A percentile compares a stretch with the other conserved stretches of the same genome.
Evolutionary conservation across 805 yeast genomes (phyloP).

Genomic region (Lachancea kluyveri): DNA sequence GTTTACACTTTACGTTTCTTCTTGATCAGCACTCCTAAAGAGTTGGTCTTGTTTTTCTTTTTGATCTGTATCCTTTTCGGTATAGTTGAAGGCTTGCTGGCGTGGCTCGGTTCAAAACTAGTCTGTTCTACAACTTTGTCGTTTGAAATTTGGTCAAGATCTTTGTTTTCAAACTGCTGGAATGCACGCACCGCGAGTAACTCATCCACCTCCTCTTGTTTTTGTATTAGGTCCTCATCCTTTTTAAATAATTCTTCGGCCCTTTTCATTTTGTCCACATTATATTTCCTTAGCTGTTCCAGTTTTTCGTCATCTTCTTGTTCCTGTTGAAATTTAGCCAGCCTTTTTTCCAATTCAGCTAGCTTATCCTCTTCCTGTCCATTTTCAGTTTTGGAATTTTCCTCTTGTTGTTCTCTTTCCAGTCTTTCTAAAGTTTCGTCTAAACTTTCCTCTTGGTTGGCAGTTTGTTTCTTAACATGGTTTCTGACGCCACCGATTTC

Average conservation of each 20-base stretch:
- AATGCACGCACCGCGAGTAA: constrained; percentile 37
- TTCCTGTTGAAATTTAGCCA: constrained; percentile 29
- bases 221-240: background rate
- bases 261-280: constrained; percentile 16
- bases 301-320: constrained; percentile 31
- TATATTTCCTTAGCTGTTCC: constrained; percentile 22
- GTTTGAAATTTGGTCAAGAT: background rate
- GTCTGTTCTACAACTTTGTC: background rate
- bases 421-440: constrained; percentile 68
- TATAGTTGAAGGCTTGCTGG: constrained; percentile 1
- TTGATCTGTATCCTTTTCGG: constrained; percentile 9
- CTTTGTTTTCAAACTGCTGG: constrained; percentile 6
- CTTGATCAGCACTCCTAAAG: constrained; percentile 19
- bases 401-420: constrained; percentile 57
- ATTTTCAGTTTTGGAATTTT: constrained; percentile 39
- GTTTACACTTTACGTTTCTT: constrained; percentile 9
- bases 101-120: background rate
- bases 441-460: constrained; percentile 47
- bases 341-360: constrained; percentile 53
- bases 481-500: constrained; percentile 76
- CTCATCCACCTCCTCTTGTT: constrained; percentile 15
- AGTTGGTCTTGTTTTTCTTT: constrained; percentile 9
- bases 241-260: constrained; percentile 8
- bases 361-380: constrained; percentile 42
- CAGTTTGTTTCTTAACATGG: constrained; percentile 39